phyloP scores from a whole-genome alignment of 805 yeast species.

The Sungouiozyma intestinalis region DNA sequence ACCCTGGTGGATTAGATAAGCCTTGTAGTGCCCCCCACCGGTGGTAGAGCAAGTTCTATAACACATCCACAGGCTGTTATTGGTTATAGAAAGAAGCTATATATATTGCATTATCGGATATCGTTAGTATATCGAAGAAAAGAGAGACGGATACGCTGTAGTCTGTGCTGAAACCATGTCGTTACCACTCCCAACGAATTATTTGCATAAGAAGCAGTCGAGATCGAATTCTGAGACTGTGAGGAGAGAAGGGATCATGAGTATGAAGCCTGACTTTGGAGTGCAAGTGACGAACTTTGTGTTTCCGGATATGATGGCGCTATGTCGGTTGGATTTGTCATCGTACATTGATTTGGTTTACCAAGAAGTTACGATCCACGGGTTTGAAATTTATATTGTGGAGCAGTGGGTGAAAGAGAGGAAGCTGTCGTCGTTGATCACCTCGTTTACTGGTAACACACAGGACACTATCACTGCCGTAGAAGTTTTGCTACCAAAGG shows the following conservation, averaged over 20 bases:
- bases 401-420: slow-evolving; percentile 91
- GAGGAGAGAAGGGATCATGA: not conserved
- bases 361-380: slow-evolving; percentile 43
- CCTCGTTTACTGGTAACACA: slow-evolving; percentile 78
- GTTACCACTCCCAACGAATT: not conserved
- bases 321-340: slow-evolving; percentile 36
- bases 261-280: not conserved
- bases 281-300: slow-evolving; percentile 21
- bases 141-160: no score
- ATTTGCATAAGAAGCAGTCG: not conserved
- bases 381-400: slow-evolving; percentile 83
- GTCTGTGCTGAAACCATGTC: no score
- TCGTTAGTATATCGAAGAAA: no score
- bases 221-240: not conserved
- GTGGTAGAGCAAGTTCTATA: no score
- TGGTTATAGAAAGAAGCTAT: no score
- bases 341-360: slow-evolving; percentile 34
- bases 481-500: slow-evolving; percentile 40
- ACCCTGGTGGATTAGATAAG: no score
- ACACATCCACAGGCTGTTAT: no score
- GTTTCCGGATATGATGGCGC: slow-evolving; percentile 51
- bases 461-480: slow-evolving; percentile 52
- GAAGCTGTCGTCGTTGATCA: slow-evolving; percentile 57
- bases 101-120: no score
- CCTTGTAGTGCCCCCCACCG: no score